Conservation (phyloP, 129 eudicot species). For the Flaveria bidentis region DNA sequence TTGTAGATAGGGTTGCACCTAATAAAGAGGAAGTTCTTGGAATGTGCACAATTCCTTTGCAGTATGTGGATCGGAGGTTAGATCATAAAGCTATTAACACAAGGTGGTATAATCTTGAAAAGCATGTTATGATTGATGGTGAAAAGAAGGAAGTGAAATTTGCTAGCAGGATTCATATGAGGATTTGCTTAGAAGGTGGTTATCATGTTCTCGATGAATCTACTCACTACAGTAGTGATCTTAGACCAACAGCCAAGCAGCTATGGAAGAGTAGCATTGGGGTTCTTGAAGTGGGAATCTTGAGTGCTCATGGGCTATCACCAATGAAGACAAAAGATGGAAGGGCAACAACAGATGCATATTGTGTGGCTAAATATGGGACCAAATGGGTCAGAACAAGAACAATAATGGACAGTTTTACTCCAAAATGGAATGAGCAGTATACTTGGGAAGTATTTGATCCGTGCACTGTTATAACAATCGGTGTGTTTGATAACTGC, state of each 20-base stretch:
- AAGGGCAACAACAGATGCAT: conserved; percentile 60
- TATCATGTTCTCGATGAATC: conserved; percentile 37
- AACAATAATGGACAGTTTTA: conserved; percentile 2
- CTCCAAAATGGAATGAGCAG: conserved; percentile 30
- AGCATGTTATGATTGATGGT: neutral
- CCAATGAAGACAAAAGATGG: conserved; percentile 71
- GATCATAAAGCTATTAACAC: neutral
- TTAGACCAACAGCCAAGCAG: conserved; percentile 23
- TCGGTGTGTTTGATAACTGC: conserved; percentile 20
- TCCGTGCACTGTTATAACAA: conserved; percentile 21
- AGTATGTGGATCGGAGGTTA: conserved; percentile 21
- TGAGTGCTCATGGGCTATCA: conserved; percentile 30
- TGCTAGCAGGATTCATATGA: conserved; percentile 20
- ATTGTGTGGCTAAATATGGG: conserved; percentile 80
- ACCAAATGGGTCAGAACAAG: conserved; percentile 31
- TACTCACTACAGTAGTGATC: conserved; percentile 25
- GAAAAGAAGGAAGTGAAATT: conserved; percentile 1
- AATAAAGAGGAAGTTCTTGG: conserved; percentile 7
- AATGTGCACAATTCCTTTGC: conserved; percentile 19
- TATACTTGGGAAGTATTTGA: conserved; percentile 34
- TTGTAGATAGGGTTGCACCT: conserved; percentile 2
- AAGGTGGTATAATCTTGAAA: conserved; percentile 10
- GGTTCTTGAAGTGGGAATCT: conserved; percentile 26
- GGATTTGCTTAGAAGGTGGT: conserved; percentile 34
- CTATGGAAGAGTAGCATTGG: conserved; percentile 25